These are phyloP conservation scores for Rhynchospora tenuis DNA, from an alignment of 176 grass and related monocot species.

Conservation along the genomic window DNA sequence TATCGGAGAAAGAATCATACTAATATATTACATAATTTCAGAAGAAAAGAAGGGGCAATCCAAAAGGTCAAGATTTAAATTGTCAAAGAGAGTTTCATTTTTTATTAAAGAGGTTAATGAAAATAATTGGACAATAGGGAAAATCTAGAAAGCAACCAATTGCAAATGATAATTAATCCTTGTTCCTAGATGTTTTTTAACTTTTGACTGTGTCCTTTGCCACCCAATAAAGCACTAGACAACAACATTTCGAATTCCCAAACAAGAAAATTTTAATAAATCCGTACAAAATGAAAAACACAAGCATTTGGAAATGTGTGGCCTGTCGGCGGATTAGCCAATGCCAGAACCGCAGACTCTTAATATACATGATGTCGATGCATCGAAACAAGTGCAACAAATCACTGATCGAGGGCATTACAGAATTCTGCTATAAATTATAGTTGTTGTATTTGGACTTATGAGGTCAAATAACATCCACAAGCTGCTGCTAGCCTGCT, in stretches of 20 bases:
- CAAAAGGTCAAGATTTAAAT: neutral
- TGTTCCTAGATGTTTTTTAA: neutral
- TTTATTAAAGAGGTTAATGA: neutral
- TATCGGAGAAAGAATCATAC: neutral
- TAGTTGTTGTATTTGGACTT: neutral
- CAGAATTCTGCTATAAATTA: neutral
- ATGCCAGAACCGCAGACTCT: neutral
- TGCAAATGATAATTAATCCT: neutral
- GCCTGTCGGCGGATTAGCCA: constrained; percentile 12
- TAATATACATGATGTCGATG: neutral
- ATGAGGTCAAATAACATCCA: neutral
- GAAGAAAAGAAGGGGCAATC: too few relatives aligned
- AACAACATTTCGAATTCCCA: constrained; percentile 22
- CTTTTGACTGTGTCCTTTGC: neutral
- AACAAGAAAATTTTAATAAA: neutral
- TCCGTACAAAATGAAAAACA: constrained; percentile 11
- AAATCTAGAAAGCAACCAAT: neutral
- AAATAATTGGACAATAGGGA: neutral
- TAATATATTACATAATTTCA: neutral
- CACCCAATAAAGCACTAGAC: neutral
- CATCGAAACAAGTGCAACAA: neutral
- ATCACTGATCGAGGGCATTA: neutral
- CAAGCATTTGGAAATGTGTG: constrained; percentile 7
- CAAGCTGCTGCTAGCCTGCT: neutral
- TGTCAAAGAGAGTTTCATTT: neutral